Conservation (phyloP, 495 filamentous ascomycete species). For the Trypethelium eluteriae region DNA sequence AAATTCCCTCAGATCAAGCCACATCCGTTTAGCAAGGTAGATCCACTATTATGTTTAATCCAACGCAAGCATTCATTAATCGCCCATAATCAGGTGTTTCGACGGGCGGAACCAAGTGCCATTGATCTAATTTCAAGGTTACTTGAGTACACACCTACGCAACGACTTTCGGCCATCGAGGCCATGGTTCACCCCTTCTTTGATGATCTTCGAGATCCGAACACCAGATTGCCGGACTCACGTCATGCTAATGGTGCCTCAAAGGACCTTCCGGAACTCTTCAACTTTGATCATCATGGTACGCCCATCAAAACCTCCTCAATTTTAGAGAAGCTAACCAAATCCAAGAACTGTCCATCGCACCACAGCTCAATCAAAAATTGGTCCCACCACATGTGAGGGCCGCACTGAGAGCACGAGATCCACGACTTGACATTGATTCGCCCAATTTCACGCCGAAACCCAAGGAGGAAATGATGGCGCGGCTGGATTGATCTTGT, state of each 20-base stretch:
- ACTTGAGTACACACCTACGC: conserved; percentile 93
- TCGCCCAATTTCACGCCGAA: conserved; percentile 72
- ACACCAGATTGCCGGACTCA: conserved; percentile 84
- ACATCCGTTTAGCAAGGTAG: conserved; percentile 92
- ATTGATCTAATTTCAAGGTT: conserved; percentile 92
- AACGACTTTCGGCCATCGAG: conserved; percentile 86
- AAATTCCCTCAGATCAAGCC: conserved; percentile 99
- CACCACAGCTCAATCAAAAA: conserved; percentile 73
- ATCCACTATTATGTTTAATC: conserved; percentile 10
- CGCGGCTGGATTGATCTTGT: conserved; percentile 76
- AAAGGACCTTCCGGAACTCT: conserved; percentile 77
- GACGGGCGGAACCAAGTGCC: conserved; percentile 82
- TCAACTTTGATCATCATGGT: conserved; percentile 94
- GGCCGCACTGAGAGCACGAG: conserved; percentile 61
- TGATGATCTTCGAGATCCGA: conserved; percentile 85
- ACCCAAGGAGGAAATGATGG: conserved; percentile 91
- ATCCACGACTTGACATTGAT: conserved; percentile 69
- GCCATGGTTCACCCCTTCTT: conserved; percentile 99
- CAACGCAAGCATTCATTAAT: conserved; percentile 3
- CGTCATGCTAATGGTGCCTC: conserved; percentile 69
- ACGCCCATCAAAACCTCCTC: conserved; percentile 31
- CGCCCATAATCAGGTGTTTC: conserved; percentile 62
- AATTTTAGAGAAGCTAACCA: conserved; percentile 10
- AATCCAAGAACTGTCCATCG: conserved; percentile 81
- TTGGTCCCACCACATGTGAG: conserved; percentile 80